Conservation (phyloP, 83 land plant species). For the Isoetes engelmannii region DNA sequence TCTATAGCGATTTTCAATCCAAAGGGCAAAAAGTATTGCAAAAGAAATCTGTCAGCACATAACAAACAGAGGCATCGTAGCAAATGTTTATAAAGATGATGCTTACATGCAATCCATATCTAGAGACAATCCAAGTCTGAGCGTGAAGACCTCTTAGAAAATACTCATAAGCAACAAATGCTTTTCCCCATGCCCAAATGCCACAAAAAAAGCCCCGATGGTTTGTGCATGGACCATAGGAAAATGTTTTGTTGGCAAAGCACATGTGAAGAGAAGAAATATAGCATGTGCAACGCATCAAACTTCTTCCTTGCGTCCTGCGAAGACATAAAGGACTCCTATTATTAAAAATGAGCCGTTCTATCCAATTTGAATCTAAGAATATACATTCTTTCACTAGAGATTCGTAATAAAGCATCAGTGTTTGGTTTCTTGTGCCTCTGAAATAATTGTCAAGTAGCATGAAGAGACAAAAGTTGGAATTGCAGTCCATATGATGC, state of each 20-base stretch:
- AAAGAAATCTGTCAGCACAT: too few species aligned
- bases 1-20: slow-evolving; percentile 71
- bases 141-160: slow-evolving; percentile 36
- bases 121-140: slow-evolving; percentile 74
- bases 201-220: slow-evolving; percentile 33
- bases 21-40: slow-evolving; percentile 92
- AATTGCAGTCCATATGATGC: too few species aligned
- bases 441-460: too few species aligned
- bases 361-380: too few species aligned
- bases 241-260: slow-evolving; percentile 44
- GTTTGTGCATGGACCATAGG: slow-evolving; percentile 40
- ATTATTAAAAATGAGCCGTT: too few species aligned
- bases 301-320: slow-evolving; percentile 48
- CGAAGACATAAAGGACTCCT: too few species aligned
- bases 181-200: slow-evolving; percentile 57
- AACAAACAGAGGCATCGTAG: too few species aligned
- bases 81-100: too few species aligned
- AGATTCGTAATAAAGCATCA: too few species aligned
- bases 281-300: slow-evolving; percentile 79
- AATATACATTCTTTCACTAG: too few species aligned
- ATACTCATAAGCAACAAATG: slow-evolving; percentile 50
- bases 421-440: too few species aligned
- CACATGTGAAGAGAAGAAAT: slow-evolving; percentile 50
- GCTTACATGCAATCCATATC: slow-evolving; percentile 73
- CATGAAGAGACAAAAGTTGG: too few species aligned